Evolutionary conservation across 2,329 filamentous ascomycete species (phyloP), one percentile per base, ranked within the genome.

Genomic region (Cadophora malorum): DNA sequence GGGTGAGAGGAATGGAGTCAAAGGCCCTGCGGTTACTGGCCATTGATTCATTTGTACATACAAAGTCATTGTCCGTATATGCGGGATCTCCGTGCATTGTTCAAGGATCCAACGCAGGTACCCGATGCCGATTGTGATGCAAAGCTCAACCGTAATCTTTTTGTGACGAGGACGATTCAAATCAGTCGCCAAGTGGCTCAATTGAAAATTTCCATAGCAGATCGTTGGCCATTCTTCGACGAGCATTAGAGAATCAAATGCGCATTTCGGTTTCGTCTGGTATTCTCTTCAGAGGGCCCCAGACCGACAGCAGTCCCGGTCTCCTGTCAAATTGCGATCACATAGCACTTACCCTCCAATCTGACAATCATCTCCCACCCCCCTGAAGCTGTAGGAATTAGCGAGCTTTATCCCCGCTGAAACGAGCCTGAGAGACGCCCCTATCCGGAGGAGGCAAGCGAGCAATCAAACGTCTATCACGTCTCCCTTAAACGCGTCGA

Each of bases 1-100:
- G 66, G 75, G 75, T 41, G 75, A 77, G 69, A 77, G 69, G 69
- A 77, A 77, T 55, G 71, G 69, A 28, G 33, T 69, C 19, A 67
- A 68, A 49, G 71, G 70, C 3, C 74, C 21, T 19, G 28, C 8
- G 19, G n/a, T 53, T 14, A 23, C 45, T 25, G 45, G 49, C n/a
- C 52, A 25, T 41, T 63, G 14, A 58, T 21, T 21, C 21, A 19
- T 41, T 58, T 41, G 55, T 58, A 56, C 21, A 35, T 56, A 56
- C 28, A 21, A 21, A 56, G 31, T 0, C 28, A 56, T 35, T 35
- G 9, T 56, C 7, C 45, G 19, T n/a, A 38, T 10, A 35, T 35
- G 35, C 52, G 25, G 52, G 7, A 31, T n/a, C 8, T 28, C 52
- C 52, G 28, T 33, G 14, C 25, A 55, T 55, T 19, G 52, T n/a